Evolutionary conservation across 2,329 filamentous ascomycete species (phyloP), one percentile per base, ranked within the genome.

Genomic region (Fusarium sulawesiense): DNA sequence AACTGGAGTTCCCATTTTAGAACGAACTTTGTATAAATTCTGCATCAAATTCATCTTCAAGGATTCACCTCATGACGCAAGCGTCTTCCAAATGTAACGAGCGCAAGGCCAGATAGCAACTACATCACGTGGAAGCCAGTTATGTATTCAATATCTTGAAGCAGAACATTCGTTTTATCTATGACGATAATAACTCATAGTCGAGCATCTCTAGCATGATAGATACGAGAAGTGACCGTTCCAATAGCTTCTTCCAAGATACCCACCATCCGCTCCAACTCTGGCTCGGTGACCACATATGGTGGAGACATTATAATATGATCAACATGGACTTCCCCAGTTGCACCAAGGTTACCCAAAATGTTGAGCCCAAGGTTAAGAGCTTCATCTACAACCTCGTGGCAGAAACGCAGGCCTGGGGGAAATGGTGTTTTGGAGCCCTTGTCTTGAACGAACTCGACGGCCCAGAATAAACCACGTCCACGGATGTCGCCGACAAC

Each of bases 401-500:
- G 56, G 8, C 41, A 62, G 2, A 63, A 29, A 10, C 47, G 29
- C 27, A 55, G 46, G 29, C 23, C 41, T 13, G 47, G 41, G 10
- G 32, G 32, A 37, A 62, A 54, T 7, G 60, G 47, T 14, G 21
- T 47, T 27, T 55, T 55, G 14, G 7, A 34, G 18, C 9, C 16
- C 14, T 27, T n/a, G 18, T 63, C 47, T 10, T 62, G 41, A 23
- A 62, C 13, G 11, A 62, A 63, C 21, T 56, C 34, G 23, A 56
- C 16, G 20, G 47, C 41, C 56, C 60, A 55, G 44, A 63, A 62
- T 11, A 62, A 42, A 7, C 60, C 60, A 29, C 41, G 41, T 30
- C 47, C 60, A 29, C 21, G 46, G 8, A 62, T 62, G 4, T 62
- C 58, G n/a, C 57, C 32, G 5, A 62, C 41, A 34, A 29, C 29